Evolutionary conservation across 192 early-diverging fungal species (phyloP).

Genomic region (Phlyctochytrium arcticum): DNA sequence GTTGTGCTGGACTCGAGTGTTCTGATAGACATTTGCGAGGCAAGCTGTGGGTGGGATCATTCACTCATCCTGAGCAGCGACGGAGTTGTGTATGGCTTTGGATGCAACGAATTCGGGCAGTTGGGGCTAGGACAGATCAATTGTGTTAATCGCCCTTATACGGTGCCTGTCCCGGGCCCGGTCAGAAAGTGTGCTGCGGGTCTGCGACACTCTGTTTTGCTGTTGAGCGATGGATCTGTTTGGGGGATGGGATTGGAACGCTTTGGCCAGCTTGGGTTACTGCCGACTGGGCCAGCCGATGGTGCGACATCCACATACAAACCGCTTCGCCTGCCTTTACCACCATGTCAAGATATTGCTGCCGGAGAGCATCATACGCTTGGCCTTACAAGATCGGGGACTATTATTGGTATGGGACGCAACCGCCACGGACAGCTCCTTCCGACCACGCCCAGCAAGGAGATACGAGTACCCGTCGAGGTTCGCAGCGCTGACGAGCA

Average conservation of each 20-base stretch:
- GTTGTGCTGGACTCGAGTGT: neutral
- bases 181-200: conserved; percentile 18
- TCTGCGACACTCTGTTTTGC: conserved; percentile 23
- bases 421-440: conserved; percentile 60
- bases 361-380: conserved; percentile 28
- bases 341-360: conserved; percentile 23
- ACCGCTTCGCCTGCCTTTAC: neutral
- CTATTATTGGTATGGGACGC: conserved; percentile 50
- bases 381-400: conserved; percentile 1
- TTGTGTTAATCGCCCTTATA: neutral
- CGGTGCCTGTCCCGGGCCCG: neutral
- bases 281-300: conserved; percentile 15
- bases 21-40: neutral
- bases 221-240: conserved; percentile 38
- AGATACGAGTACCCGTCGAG: neutral
- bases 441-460: neutral
- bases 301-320: neutral
- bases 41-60: conserved; percentile 64
- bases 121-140: conserved; percentile 3
- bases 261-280: conserved; percentile 54
- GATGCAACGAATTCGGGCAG: conserved; percentile 23
- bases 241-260: conserved; percentile 53
- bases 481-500: too few species aligned
- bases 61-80: conserved; percentile 27
- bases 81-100: conserved; percentile 22